phyloP scores from a whole-genome alignment of 2,329 filamentous ascomycete species.

The Xylariaceae sp. region DNA sequence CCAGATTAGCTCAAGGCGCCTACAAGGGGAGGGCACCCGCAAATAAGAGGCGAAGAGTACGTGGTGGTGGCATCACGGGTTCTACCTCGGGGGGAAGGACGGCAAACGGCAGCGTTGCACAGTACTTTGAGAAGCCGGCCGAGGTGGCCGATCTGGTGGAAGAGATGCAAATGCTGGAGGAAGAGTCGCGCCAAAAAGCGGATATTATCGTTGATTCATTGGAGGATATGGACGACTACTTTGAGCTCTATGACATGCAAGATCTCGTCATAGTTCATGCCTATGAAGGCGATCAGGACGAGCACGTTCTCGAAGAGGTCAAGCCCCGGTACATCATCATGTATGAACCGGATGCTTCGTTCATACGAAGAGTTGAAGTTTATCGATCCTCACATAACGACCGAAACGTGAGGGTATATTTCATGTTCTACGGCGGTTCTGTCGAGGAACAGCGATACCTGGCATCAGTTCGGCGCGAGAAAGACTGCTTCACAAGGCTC shows the following conservation, averaged over 20 bases:
- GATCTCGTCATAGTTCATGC: constrained; percentile 85
- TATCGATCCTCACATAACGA: constrained; percentile 92
- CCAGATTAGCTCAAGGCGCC: constrained; percentile 41
- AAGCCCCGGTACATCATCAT: constrained; percentile 94
- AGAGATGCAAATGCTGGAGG: constrained; percentile 74
- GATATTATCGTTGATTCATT: constrained; percentile 72
- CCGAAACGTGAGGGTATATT: constrained; percentile 86
- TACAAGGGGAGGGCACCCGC: constrained; percentile 61
- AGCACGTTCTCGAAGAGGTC: constrained; percentile 90
- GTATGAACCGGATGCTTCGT: constrained; percentile 94
- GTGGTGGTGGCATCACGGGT: constrained; percentile 66
- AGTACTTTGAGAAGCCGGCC: constrained; percentile 74
- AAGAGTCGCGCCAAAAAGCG: constrained; percentile 68
- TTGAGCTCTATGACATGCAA: constrained; percentile 84
- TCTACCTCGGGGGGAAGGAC: constrained; percentile 54
- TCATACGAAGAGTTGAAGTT: constrained; percentile 90
- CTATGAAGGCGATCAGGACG: constrained; percentile 93
- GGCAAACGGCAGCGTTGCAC: constrained; percentile 67
- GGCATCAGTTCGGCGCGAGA: constrained; percentile 83
- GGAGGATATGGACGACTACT: constrained; percentile 88
- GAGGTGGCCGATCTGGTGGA: constrained; percentile 80
- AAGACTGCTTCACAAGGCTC: constrained; percentile 89
- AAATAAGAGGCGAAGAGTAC: constrained; percentile 79
- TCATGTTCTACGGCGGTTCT: constrained; percentile 90
- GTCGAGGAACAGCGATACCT: constrained; percentile 95